These are phyloP conservation scores for Phytophthora hibernalis DNA, from an alignment of 352 stramenopile genomes.

Conservation along the genomic window DNA sequence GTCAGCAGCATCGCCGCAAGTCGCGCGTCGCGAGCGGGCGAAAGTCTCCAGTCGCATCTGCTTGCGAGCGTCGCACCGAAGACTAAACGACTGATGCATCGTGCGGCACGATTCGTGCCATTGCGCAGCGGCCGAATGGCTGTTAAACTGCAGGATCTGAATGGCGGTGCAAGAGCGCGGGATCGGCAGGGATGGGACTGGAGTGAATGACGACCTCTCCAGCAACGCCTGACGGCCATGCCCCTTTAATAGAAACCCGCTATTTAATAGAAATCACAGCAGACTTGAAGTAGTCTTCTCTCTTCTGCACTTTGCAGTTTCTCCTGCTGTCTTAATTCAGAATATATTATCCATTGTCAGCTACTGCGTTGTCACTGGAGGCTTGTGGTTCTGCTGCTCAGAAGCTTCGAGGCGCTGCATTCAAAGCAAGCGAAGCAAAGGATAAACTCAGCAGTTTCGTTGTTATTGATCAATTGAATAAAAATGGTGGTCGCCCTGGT, in stretches of 20 bases:
- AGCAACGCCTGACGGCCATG: not conserved
- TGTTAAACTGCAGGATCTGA: constrained; percentile 1
- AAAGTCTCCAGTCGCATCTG: constrained; percentile 27
- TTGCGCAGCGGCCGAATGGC: not conserved
- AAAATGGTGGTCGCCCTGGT: constrained; percentile 14
- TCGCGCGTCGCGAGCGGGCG: too few relatives aligned
- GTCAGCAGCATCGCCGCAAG: constrained; percentile 9
- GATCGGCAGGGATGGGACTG: constrained; percentile 20
- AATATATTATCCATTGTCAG: not conserved
- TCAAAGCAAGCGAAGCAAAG: not conserved
- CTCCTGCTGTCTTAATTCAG: not conserved
- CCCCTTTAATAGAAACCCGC: too few relatives aligned
- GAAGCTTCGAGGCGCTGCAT: not conserved
- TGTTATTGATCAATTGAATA: constrained; percentile 26
- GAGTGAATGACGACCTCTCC: constrained; percentile 2
- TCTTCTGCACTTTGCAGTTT: not conserved
- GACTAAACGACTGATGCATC: constrained; percentile 15
- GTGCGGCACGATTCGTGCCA: too few relatives aligned
- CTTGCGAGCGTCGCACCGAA: too few relatives aligned
- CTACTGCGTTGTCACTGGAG: not conserved
- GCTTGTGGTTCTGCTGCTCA: not conserved
- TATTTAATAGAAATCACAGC: too few relatives aligned
- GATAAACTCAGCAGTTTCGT: constrained; percentile 12
- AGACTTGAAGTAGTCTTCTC: not conserved
- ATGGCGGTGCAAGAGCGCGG: not conserved